These are phyloP conservation scores for Coemansia sp. DNA, from an alignment of 192 early-diverging fungal species.

Conservation along the genomic window DNA sequence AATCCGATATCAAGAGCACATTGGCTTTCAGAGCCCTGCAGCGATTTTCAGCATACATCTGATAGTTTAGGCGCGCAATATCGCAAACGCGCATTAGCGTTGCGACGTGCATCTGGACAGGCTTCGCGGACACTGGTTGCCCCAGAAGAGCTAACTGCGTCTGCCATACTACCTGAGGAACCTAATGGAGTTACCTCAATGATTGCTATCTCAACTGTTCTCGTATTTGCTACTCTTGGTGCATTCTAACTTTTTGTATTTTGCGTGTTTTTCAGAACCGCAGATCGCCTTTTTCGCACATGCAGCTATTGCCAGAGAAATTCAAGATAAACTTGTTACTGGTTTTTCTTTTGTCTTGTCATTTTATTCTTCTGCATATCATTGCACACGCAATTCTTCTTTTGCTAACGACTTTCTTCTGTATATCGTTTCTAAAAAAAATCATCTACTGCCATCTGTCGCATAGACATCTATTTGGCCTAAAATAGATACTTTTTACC, in stretches of 20 bases:
- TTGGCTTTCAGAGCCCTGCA: background rate
- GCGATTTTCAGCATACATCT: background rate
- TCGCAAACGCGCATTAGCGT: slow-evolving; percentile 38
- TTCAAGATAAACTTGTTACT: too few relatives aligned
- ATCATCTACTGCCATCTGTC: too few relatives aligned
- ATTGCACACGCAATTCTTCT: too few relatives aligned
- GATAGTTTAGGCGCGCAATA: slow-evolving; percentile 15
- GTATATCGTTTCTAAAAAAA: too few relatives aligned
- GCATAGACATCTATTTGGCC: too few relatives aligned
- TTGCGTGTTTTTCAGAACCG: too few relatives aligned
- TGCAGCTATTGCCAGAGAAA: too few relatives aligned
- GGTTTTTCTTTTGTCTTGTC: too few relatives aligned
- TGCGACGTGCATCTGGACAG: slow-evolving; percentile 25
- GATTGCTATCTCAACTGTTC: slow-evolving; percentile 49
- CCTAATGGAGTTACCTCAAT: slow-evolving; percentile 38
- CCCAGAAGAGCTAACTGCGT: slow-evolving; percentile 21
- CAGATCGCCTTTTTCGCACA: slow-evolving; percentile 9
- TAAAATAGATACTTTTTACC: too few relatives aligned
- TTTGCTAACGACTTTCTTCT: too few relatives aligned
- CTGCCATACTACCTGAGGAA: slow-evolving; percentile 25
- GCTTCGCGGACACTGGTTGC: slow-evolving; percentile 20
- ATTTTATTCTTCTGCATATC: too few relatives aligned
- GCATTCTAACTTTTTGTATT: slow-evolving; percentile 28
- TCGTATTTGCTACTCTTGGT: slow-evolving; percentile 52
- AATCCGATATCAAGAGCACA: background rate